These are phyloP conservation scores for Arachnopeziza araneosa DNA, from an alignment of 2,329 filamentous ascomycete genomes.

Conservation along the genomic window DNA sequence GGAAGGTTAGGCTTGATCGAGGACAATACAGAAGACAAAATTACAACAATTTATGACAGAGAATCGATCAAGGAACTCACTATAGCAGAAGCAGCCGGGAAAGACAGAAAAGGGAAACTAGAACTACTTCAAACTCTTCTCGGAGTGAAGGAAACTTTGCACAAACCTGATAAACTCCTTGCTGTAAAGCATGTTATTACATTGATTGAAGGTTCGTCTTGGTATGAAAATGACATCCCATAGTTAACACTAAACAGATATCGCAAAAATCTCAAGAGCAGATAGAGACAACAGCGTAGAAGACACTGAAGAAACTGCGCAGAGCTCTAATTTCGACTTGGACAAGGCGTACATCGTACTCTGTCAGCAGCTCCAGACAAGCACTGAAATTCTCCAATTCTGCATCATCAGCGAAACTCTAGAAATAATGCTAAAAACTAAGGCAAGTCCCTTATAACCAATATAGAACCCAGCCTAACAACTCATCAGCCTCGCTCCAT, in stretches of 20 bases:
- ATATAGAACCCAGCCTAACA: not conserved
- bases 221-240: no score
- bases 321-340: conserved; percentile 18
- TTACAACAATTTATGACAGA: conserved; percentile 19
- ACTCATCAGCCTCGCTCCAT: conserved; percentile 21
- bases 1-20: not conserved
- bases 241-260: conserved; percentile 16
- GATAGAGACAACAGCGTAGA: not conserved
- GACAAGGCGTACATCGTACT: conserved; percentile 23
- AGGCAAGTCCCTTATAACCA: conserved; percentile 17
- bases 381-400: conserved; percentile 24
- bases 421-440: conserved; percentile 29
- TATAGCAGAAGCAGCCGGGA: conserved; percentile 6
- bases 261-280: conserved; percentile 4
- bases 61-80: conserved; percentile 16
- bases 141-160: conserved; percentile 6
- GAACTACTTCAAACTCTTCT: conserved; percentile 20
- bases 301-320: conserved; percentile 3
- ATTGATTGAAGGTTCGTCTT: conserved; percentile 23
- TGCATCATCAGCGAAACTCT: conserved; percentile 27
- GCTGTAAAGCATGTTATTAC: conserved; percentile 21
- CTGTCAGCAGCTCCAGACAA: conserved; percentile 19
- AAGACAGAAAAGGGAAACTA: conserved; percentile 20
- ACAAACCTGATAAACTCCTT: conserved; percentile 23
- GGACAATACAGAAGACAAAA: conserved; percentile 8